Conservation (phyloP, 23 red algal genomes). For the Gracilaria caudata region DNA sequence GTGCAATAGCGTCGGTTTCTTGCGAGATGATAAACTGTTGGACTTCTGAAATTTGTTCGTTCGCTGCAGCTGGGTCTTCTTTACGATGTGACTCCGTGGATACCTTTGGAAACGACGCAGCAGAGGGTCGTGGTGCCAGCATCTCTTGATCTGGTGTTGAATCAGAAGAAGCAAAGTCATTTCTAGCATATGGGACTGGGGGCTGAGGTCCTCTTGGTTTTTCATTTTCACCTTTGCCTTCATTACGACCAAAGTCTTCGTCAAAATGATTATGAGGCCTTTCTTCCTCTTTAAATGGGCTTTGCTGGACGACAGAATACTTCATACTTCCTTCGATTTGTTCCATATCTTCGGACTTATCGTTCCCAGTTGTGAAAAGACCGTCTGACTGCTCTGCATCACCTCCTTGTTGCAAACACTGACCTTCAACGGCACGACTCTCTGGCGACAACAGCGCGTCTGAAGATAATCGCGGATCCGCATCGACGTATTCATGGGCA, state of each 20-base stretch:
- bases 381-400: slow-evolving; percentile 4
- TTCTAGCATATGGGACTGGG: background rate
- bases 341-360: slow-evolving; percentile 10
- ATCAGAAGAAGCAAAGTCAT: background rate
- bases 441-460: slow-evolving; percentile 16
- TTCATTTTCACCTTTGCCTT: background rate
- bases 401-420: background rate
- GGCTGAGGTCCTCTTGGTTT: background rate
- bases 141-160: background rate
- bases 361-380: background rate
- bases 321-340: background rate
- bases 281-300: background rate
- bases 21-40: background rate
- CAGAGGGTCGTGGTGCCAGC: background rate
- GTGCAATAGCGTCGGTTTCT: background rate
- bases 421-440: background rate
- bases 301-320: background rate
- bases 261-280: background rate
- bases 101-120: background rate
- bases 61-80: background rate
- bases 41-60: background rate
- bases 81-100: background rate
- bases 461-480: background rate
- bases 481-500: slow-evolving; percentile 14
- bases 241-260: background rate